phyloP scores from a whole-genome alignment of 805 yeast genomes.

The Nakazawaea siamensis region DNA sequence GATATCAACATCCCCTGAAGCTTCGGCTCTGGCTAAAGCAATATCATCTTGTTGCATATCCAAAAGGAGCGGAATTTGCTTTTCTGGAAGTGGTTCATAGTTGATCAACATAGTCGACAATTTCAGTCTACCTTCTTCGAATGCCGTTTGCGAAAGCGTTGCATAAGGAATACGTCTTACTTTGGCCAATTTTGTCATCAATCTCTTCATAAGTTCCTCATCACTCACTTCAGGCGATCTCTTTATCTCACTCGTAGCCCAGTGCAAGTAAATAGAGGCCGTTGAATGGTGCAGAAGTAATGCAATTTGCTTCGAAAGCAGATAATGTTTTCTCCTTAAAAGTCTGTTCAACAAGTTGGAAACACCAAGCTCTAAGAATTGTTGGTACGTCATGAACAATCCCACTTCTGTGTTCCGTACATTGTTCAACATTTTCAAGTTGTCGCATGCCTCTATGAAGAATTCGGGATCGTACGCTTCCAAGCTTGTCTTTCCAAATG shows the following conservation, averaged over 20 bases:
- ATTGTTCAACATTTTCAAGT: slow-evolving; percentile 60
- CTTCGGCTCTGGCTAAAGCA: slow-evolving; percentile 62
- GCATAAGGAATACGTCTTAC: slow-evolving; percentile 42
- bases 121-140: slow-evolving; percentile 70
- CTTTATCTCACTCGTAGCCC: slow-evolving; percentile 73
- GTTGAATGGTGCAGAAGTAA: slow-evolving; percentile 37
- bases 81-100: slow-evolving; percentile 55
- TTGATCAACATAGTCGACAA: slow-evolving; percentile 62
- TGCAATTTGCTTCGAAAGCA: slow-evolving; percentile 55
- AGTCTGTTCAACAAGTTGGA: slow-evolving; percentile 50
- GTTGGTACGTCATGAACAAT: slow-evolving; percentile 52
- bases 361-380: slow-evolving; percentile 45
- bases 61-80: slow-evolving; percentile 56
- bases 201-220: slow-evolving; percentile 39
- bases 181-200: slow-evolving; percentile 37
- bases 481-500: slow-evolving; percentile 71
- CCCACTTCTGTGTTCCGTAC: slow-evolving; percentile 61
- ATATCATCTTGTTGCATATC: slow-evolving; percentile 64
- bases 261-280: slow-evolving; percentile 53
- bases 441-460: slow-evolving; percentile 56
- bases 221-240: slow-evolving; percentile 49
- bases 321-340: slow-evolving; percentile 49
- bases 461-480: slow-evolving; percentile 48
- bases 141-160: slow-evolving; percentile 55
- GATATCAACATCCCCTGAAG: slow-evolving; percentile 52